Percentiles rank a stretch among this genome's conserved stretches.
Evolutionary conservation across 148 eudicot genomes (phyloP).

Genomic region (Tetragonia tetragonoides): DNA sequence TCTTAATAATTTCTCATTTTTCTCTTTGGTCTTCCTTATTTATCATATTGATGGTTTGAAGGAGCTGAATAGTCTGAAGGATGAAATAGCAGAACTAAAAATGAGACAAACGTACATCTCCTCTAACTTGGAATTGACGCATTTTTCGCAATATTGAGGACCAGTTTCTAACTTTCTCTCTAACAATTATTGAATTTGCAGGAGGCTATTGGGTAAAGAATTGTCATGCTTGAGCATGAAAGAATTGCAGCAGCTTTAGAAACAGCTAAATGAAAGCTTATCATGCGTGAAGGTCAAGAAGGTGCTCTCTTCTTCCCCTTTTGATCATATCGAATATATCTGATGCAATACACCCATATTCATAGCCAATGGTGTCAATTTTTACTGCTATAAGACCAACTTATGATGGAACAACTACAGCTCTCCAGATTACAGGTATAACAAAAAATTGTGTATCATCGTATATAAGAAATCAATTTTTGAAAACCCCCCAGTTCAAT

Average conservation of each 20-base stretch:
- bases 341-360: not conserved
- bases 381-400: slow-evolving; percentile 49
- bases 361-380: not conserved
- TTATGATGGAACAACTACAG: slow-evolving; percentile 60
- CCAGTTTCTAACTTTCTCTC: not conserved
- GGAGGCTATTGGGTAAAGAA: slow-evolving; percentile 72
- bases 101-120: slow-evolving; percentile 42
- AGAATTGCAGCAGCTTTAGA: slow-evolving; percentile 62
- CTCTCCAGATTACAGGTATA: slow-evolving; percentile 51
- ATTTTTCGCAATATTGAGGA: not conserved
- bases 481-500: no score
- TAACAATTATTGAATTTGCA: slow-evolving; percentile 27
- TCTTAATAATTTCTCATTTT: no score
- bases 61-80: slow-evolving; percentile 51
- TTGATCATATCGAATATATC: no score
- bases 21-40: not conserved
- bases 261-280: slow-evolving; percentile 59
- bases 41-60: slow-evolving; percentile 36
- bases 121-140: not conserved
- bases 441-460: not conserved
- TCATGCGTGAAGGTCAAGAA: slow-evolving; percentile 61
- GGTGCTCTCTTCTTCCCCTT: slow-evolving; percentile 30
- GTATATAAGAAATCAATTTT: not conserved
- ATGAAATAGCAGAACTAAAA: slow-evolving; percentile 48
- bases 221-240: slow-evolving; percentile 46